Evolutionary conservation across 495 filamentous ascomycete species (phyloP), one percentile per base, ranked within the genome.

Genomic region (Penicillium cinerascens): DNA sequence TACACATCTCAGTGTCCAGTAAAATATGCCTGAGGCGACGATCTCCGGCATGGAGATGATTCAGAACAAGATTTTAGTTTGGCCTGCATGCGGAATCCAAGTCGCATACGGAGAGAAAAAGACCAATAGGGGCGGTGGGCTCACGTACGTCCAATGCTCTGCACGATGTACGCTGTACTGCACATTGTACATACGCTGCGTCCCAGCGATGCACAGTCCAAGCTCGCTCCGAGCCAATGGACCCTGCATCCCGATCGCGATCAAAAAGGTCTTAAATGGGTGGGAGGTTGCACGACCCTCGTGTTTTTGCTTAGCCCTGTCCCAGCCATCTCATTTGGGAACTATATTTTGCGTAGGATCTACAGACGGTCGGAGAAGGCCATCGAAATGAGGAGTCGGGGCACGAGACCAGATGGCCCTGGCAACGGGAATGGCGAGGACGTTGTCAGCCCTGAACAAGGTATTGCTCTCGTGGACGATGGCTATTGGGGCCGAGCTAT

Each of bases 21-120:
- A n/a, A 13, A 10, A 33, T 29, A 11, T n/a, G 42, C 42, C 42
- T 45, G 25, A 27, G 25, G 27, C 17, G 26, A 36, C 17, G 33
- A 46, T 6, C 43, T 27, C 18, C n/a, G 29, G 29, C 10, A 33
- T 13, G 29, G 29, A 33, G 29, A 8, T 33, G 29, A 33, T 33
- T 33, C 11, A 33, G 38, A 41, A 36, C 33, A 42, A 50, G 26
- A 36, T 58, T 50, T 46, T 17, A 29, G 46, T 39, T 26, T 27
- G 44, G 50, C 38, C 56, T 45, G 47, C 47, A 49, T 9, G 40
- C 39, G 36, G 27, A 44, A 45, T 33, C 29, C 7, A 48, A n/a
- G 47, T 58, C 13, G 23, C 22, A 56, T 43, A 43, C 58, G 58
- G 58, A 57, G 49, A 50, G 57, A 59, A 57, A 57, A 15, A 47